phyloP scores from a whole-genome alignment of 23 red algal genomes.

The Gracilaria vermiculophylla region DNA sequence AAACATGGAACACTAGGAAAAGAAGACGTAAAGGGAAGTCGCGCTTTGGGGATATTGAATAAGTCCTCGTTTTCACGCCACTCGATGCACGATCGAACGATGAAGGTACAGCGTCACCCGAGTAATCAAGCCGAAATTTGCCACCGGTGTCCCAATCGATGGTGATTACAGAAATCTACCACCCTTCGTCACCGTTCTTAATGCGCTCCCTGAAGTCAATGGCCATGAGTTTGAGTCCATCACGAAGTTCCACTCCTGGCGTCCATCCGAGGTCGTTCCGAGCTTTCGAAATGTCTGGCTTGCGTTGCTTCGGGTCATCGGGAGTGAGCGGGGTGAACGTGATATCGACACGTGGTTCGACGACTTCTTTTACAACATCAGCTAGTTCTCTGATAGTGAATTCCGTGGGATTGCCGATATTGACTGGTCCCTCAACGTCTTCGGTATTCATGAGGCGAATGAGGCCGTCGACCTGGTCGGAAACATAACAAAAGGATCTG shows the following conservation, averaged over 20 bases:
- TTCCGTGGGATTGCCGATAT: slow-evolving; percentile 92
- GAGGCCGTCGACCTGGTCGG: slow-evolving; percentile 92
- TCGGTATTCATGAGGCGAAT: slow-evolving; percentile 92
- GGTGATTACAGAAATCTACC: slow-evolving; percentile 4
- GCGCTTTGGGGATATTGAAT: background rate
- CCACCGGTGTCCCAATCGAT: too few species aligned
- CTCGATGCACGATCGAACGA: background rate
- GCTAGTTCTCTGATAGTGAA: slow-evolving; percentile 90
- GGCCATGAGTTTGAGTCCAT: slow-evolving; percentile 87
- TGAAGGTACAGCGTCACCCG: too few species aligned
- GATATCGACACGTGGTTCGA: slow-evolving; percentile 64
- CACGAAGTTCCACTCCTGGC: slow-evolving; percentile 70
- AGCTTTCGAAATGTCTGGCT: slow-evolving; percentile 94
- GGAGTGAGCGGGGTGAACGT: slow-evolving; percentile 84
- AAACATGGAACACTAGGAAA: background rate
- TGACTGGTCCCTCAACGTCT: slow-evolving; percentile 81
- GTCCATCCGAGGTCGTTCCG: slow-evolving; percentile 71
- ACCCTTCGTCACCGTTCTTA: slow-evolving; percentile 42
- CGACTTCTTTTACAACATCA: slow-evolving; percentile 64
- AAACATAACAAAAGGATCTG: slow-evolving; percentile 95
- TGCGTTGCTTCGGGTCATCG: slow-evolving; percentile 90
- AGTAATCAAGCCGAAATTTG: too few species aligned
- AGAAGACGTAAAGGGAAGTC: background rate
- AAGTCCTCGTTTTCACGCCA: background rate
- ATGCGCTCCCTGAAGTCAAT: slow-evolving; percentile 89